A percentile compares a stretch with the other conserved stretches of the same genome.
Conservation (phyloP, 495 filamentous ascomycete species). For the Acidiella bohemica region DNA sequence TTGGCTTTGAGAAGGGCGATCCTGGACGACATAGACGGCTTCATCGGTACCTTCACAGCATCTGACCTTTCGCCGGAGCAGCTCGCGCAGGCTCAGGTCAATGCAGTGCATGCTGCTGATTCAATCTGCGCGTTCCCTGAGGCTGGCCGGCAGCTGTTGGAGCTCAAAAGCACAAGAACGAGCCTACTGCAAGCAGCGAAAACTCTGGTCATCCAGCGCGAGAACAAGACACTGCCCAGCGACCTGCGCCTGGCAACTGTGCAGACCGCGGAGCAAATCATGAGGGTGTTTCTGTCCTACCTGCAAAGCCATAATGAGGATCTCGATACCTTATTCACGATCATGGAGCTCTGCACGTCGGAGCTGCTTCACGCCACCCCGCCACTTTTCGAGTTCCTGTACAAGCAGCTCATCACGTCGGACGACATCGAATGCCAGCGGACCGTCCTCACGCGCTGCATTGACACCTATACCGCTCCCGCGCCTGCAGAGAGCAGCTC, state of each 20-base stretch:
- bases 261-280: slow-evolving; percentile 78
- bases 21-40: slow-evolving; percentile 52
- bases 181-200: slow-evolving; percentile 57
- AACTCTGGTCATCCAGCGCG: slow-evolving; percentile 57
- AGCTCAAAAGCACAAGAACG: slow-evolving; percentile 56
- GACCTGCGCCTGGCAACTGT: slow-evolving; percentile 71
- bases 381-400: slow-evolving; percentile 68
- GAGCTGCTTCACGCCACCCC: slow-evolving; percentile 70
- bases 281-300: slow-evolving; percentile 71
- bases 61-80: slow-evolving; percentile 38
- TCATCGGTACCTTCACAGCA: slow-evolving; percentile 48
- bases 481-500: slow-evolving; percentile 19
- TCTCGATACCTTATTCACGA: slow-evolving; percentile 72
- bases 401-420: slow-evolving; percentile 66
- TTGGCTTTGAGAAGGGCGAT: slow-evolving; percentile 60
- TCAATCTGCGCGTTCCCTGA: slow-evolving; percentile 50
- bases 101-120: slow-evolving; percentile 71
- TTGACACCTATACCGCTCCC: slow-evolving; percentile 61
- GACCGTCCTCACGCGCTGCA: slow-evolving; percentile 66
- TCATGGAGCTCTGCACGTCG: slow-evolving; percentile 72
- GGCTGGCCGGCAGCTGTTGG: slow-evolving; percentile 59
- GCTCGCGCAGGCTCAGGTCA: slow-evolving; percentile 59
- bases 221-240: slow-evolving; percentile 51
- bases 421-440: slow-evolving; percentile 84
- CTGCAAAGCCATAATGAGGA: slow-evolving; percentile 61